Evolutionary conservation across 345 rosid species (phyloP).

Genomic region (Carallia brachiata): DNA sequence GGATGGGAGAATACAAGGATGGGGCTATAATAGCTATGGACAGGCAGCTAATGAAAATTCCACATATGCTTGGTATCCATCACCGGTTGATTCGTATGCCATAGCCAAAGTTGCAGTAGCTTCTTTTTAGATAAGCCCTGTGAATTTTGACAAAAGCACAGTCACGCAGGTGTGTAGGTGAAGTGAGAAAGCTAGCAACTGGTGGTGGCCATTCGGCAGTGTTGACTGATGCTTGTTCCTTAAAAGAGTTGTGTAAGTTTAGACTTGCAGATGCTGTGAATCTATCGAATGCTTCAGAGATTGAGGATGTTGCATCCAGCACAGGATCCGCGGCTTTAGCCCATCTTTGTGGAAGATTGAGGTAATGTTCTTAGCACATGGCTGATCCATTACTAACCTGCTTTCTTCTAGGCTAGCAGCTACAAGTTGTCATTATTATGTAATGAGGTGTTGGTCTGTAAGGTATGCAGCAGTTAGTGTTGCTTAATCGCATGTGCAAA

Average conservation of each 20-base stretch:
- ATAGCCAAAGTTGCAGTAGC: slow-evolving; percentile 9
- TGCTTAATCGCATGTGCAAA: too few relatives aligned
- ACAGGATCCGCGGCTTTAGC: slow-evolving; percentile 89
- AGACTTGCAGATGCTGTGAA: slow-evolving; percentile 75
- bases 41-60: slow-evolving; percentile 93
- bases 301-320: slow-evolving; percentile 79
- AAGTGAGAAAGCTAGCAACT: slow-evolving; percentile 89
- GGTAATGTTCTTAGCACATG: slow-evolving; percentile 36
- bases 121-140: slow-evolving; percentile 12
- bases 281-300: slow-evolving; percentile 63
- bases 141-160: slow-evolving; percentile 8
- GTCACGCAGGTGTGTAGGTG: slow-evolving; percentile 77
- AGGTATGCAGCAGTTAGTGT: too few relatives aligned
- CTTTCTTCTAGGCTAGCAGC: neutral
- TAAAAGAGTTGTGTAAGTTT: slow-evolving; percentile 91
- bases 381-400: neutral
- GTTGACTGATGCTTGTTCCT: slow-evolving; percentile 87
- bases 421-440: neutral
- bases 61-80: slow-evolving; percentile 92
- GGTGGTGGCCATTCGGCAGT: slow-evolving; percentile 99
- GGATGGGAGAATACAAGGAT: slow-evolving; percentile 86
- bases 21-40: slow-evolving; percentile 97
- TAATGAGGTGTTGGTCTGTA: neutral
- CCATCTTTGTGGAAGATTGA: slow-evolving; percentile 82
- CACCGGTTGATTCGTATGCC: slow-evolving; percentile 89